phyloP scores from a whole-genome alignment of 2,329 filamentous ascomycete genomes.

The Ceratocystiopsis sp. region DNA sequence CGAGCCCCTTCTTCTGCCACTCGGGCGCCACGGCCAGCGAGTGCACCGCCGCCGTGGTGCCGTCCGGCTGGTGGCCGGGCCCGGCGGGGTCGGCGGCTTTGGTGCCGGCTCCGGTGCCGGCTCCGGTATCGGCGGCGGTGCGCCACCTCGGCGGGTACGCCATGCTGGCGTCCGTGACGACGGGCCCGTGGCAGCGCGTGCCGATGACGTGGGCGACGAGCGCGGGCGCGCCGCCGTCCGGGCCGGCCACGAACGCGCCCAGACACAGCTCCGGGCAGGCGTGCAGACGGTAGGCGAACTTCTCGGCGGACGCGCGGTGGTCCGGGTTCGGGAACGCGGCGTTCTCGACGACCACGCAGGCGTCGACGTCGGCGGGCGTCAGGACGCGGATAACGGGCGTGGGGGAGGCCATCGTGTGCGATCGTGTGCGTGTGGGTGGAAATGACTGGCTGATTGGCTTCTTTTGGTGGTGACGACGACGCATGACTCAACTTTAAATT shows the following conservation, averaged over 20 bases:
- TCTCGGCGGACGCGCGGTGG: constrained; percentile 34
- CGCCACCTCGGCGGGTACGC: constrained; percentile 39
- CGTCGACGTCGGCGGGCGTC: constrained; percentile 46
- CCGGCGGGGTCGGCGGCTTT: constrained; percentile 25
- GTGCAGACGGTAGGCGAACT: constrained; percentile 58
- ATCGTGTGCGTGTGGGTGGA: not conserved
- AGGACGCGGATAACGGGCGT: constrained; percentile 49
- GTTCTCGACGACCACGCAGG: constrained; percentile 37
- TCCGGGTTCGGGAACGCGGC: constrained; percentile 32
- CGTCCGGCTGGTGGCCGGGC: constrained; percentile 54
- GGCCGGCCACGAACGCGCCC: constrained; percentile 51
- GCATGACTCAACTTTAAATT: too few species aligned
- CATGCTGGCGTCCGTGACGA: constrained; percentile 66
- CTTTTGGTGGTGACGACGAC: not conserved
- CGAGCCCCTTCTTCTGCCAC: constrained; percentile 58
- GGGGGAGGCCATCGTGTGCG: not conserved
- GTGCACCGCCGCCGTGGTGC: constrained; percentile 64
- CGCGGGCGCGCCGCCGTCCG: constrained; percentile 25
- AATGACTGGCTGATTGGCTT: not conserved
- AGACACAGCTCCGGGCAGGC: constrained; percentile 61
- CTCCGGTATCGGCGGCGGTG: constrained; percentile 17
- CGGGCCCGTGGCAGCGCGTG: constrained; percentile 45
- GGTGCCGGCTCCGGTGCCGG: constrained; percentile 17
- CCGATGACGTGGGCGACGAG: constrained; percentile 65
- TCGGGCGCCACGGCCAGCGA: constrained; percentile 65